Conservation (phyloP, 306 rosid species). For the Delonix regia region DNA sequence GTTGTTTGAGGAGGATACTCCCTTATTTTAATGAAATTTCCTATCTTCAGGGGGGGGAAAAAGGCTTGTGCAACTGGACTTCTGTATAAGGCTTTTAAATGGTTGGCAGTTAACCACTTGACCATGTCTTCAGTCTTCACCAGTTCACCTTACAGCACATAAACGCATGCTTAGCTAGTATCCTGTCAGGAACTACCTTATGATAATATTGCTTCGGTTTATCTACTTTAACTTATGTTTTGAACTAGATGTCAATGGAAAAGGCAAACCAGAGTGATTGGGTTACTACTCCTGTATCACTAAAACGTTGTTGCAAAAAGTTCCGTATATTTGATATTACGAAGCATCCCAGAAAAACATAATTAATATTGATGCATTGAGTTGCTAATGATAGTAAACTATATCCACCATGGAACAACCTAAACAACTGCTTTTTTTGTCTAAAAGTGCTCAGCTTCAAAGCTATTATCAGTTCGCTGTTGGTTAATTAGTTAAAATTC, state of each 20-base stretch:
- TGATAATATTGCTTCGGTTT: too few relatives aligned
- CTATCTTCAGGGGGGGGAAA: too few relatives aligned
- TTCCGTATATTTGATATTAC: not conserved
- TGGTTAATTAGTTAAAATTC: not conserved
- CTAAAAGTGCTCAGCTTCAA: not conserved
- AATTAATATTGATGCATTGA: not conserved
- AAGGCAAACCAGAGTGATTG: not conserved
- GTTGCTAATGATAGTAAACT: not conserved
- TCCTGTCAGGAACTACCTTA: not conserved
- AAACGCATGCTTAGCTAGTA: not conserved
- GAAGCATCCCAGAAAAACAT: not conserved
- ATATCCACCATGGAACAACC: constrained; percentile 16
- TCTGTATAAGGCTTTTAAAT: not conserved
- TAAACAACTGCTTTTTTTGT: not conserved
- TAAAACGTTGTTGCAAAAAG: not conserved
- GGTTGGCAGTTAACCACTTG: not conserved
- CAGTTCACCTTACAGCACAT: not conserved
- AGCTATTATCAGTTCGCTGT: constrained; percentile 34
- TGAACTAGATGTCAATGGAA: not conserved
- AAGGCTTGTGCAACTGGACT: not conserved
- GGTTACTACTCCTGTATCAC: not conserved
- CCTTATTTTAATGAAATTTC: too few relatives aligned
- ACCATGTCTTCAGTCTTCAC: not conserved
- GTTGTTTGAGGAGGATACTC: too few relatives aligned
- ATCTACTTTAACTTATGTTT: not conserved